These are phyloP conservation scores for Penicillium verrucosum DNA, from an alignment of 2,329 filamentous ascomycete genomes.

Conservation along the genomic window DNA sequence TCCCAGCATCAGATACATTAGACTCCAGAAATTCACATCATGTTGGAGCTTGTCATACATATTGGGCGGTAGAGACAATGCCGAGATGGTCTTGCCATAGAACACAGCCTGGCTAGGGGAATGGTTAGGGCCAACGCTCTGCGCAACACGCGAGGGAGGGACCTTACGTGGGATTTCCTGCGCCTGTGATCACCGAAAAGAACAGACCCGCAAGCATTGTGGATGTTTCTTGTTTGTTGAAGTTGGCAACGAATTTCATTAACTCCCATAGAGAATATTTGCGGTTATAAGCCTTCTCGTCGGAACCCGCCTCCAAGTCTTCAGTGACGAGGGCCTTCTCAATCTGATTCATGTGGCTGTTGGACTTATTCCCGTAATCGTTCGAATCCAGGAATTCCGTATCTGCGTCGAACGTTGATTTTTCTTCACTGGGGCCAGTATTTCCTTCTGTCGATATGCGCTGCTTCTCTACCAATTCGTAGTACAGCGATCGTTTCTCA, in stretches of 20 bases:
- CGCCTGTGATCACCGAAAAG: not conserved
- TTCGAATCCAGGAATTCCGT: not conserved
- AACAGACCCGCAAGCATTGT: constrained; percentile 42
- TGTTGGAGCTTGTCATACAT: not conserved
- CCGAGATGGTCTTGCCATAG: constrained; percentile 55
- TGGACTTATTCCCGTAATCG: not conserved
- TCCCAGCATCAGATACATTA: constrained; percentile 5
- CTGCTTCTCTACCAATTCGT: not conserved
- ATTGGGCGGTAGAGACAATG: constrained; percentile 29
- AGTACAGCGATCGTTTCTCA: not conserved
- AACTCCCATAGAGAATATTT: constrained; percentile 61
- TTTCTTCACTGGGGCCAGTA: constrained; percentile 20
- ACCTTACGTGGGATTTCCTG: constrained; percentile 44
- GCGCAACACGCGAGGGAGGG: constrained; percentile 67
- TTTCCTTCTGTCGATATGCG: constrained; percentile 19
- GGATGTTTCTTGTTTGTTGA: constrained; percentile 2
- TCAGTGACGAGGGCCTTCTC: no score
- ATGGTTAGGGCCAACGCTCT: not conserved
- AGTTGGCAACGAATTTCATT: constrained; percentile 7
- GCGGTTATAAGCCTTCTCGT: constrained; percentile 31
- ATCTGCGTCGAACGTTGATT: not conserved
- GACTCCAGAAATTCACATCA: constrained; percentile 2
- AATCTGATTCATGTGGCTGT: no score
- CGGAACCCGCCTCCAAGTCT: constrained; percentile 14
- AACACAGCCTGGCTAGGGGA: constrained; percentile 76